A percentile compares a stretch with the other conserved stretches of the same genome.
These are phyloP conservation scores for Alternaria novae-zelandiae DNA, from an alignment of 2,329 filamentous ascomycete species.

Conservation along the genomic window DNA sequence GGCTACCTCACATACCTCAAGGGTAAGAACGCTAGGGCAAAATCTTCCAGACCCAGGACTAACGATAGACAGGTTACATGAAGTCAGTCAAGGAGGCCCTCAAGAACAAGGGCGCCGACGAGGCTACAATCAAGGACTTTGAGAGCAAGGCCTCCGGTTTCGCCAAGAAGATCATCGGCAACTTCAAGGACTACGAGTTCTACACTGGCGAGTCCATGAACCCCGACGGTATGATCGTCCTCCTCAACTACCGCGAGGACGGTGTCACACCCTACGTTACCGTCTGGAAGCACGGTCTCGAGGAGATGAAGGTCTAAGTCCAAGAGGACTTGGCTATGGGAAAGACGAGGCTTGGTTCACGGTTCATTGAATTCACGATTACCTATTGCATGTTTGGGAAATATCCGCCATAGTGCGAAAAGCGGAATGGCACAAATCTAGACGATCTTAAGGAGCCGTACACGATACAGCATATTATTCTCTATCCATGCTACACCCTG, in stretches of 20 bases:
- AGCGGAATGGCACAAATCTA: conserved; percentile 40
- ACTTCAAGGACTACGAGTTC: conserved; percentile 97
- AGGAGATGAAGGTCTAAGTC: conserved; percentile 85
- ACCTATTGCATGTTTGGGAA: conserved; percentile 46
- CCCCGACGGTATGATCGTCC: conserved; percentile 89
- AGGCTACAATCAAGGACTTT: conserved; percentile 76
- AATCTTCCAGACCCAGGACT: not conserved
- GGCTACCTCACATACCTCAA: conserved; percentile 83
- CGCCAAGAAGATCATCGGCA: conserved; percentile 81
- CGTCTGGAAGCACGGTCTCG: conserved; percentile 94
- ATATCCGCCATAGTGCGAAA: conserved; percentile 45
- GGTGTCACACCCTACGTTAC: conserved; percentile 88
- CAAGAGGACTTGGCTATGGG: conserved; percentile 7
- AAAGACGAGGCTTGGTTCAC: conserved; percentile 25
- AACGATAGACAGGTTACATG: conserved; percentile 73
- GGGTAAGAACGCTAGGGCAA: conserved; percentile 60
- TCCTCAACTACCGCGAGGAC: conserved; percentile 98
- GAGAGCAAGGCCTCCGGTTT: conserved; percentile 75
- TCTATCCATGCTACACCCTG: not conserved
- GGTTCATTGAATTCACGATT: conserved; percentile 45
- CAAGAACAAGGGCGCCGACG: conserved; percentile 61
- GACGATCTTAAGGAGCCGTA: conserved; percentile 28
- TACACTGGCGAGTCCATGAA: conserved; percentile 92
- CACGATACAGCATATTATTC: conserved; percentile 9
- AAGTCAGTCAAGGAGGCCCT: conserved; percentile 87